Evolutionary conservation across 495 filamentous ascomycete species (phyloP).

Genomic region (Aspergillus conjunctus): DNA sequence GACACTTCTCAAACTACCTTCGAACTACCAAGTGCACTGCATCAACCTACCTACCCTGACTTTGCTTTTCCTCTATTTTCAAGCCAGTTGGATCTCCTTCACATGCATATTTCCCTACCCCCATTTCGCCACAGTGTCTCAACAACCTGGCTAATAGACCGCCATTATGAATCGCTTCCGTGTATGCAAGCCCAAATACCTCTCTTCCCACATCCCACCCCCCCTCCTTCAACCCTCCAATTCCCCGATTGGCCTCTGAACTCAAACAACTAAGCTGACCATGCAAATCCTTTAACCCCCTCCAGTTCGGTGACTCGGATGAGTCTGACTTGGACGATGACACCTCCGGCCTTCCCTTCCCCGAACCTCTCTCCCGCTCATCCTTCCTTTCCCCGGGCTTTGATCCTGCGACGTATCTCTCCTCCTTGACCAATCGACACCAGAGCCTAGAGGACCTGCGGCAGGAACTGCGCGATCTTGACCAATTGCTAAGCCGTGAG

Average conservation of each 20-base stretch:
- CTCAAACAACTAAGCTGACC: conserved; percentile 10
- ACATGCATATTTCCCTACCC: conserved; percentile 2
- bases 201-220: not conserved
- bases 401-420: conserved; percentile 79
- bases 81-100: not conserved
- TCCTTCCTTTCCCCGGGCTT: conserved; percentile 82
- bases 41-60: not conserved
- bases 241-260: conserved; percentile 9
- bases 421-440: conserved; percentile 79
- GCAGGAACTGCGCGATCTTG: conserved; percentile 75
- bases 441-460: conserved; percentile 96
- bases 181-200: conserved; percentile 29
- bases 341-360: conserved; percentile 75
- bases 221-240: not conserved
- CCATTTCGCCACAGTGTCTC: not conserved
- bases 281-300: conserved; percentile 3
- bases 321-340: conserved; percentile 62
- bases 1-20: too few species aligned
- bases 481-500: conserved; percentile 74
- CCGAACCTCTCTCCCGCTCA: conserved; percentile 71
- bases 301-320: conserved; percentile 54
- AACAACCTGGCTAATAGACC: conserved; percentile 2
- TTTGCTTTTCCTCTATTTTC: not conserved
- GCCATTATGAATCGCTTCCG: conserved; percentile 46
- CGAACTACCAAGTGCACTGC: not conserved